A percentile compares a stretch with the other conserved stretches of the same genome.
Conservation (phyloP, 371 early-diverging fungal genomes). For the Phascolomyces articulosus region DNA sequence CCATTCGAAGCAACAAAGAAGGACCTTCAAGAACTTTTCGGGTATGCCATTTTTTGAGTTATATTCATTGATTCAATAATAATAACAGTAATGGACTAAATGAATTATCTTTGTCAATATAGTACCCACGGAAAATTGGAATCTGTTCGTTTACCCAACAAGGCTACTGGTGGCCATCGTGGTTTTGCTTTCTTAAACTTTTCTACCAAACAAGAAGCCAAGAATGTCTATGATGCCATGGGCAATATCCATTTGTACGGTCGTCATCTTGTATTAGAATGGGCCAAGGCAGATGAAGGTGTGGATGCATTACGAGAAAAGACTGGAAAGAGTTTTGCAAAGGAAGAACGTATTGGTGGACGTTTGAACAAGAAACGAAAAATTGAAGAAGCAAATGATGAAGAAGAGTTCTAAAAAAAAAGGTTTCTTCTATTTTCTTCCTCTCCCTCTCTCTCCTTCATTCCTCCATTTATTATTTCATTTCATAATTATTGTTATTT, state of each 20-base stretch:
- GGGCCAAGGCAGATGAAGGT: constrained; percentile 85
- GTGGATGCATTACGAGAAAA: constrained; percentile 71
- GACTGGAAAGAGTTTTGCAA: constrained; percentile 65
- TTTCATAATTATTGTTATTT: too few relatives aligned
- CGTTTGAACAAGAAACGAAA: constrained; percentile 55
- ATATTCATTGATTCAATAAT: not conserved
- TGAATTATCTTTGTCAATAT: not conserved
- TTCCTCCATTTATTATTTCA: too few relatives aligned
- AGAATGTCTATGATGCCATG: constrained; percentile 88
- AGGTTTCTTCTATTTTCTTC: too few relatives aligned
- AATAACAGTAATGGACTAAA: not conserved
- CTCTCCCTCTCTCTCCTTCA: too few relatives aligned
- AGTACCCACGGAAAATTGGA: constrained; percentile 93
- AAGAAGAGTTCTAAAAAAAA: constrained; percentile 9
- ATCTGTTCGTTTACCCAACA: constrained; percentile 94
- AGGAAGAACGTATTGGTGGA: constrained; percentile 52
- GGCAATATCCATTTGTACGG: constrained; percentile 98
- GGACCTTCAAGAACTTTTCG: constrained; percentile 92
- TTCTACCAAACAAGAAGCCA: constrained; percentile 91
- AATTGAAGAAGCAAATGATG: constrained; percentile 53
- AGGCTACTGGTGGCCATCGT: constrained; percentile 93
- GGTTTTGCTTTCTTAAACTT: constrained; percentile 99
- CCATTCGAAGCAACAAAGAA: constrained; percentile 98
- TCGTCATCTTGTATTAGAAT: constrained; percentile 96
- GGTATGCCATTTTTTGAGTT: constrained; percentile 40